Evolutionary conservation across 768 basidiomycete species (phyloP).

Genomic region (Cyclocybe aegerita): DNA sequence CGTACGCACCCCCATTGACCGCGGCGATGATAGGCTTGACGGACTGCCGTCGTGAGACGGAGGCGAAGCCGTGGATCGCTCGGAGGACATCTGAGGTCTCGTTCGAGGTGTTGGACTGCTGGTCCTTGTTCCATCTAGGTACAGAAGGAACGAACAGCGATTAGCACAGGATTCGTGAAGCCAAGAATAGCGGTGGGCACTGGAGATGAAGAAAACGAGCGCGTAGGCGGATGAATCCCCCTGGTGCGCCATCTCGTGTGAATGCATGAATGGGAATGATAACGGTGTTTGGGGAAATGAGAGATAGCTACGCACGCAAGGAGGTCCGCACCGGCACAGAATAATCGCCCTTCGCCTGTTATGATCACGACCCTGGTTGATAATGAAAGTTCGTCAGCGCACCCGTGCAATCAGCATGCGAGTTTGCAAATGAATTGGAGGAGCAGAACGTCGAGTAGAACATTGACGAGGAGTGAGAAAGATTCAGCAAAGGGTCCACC

Average conservation of each 20-base stretch:
- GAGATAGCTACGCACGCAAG: slow-evolving; percentile 50
- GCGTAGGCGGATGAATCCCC: no score
- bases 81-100: slow-evolving; percentile 42
- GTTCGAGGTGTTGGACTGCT: slow-evolving; percentile 39
- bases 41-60: slow-evolving; percentile 66
- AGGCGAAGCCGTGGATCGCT: slow-evolving; percentile 64
- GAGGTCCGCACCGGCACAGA: slow-evolving; percentile 82
- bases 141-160: background rate
- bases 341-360: slow-evolving; percentile 70
- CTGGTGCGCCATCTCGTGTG: no score
- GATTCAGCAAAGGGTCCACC: no score
- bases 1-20: slow-evolving; percentile 71
- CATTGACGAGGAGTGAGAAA: no score
- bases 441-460: no score
- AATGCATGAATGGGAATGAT: background rate
- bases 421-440: background rate
- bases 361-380: slow-evolving; percentile 65
- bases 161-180: background rate
- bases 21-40: slow-evolving; percentile 80
- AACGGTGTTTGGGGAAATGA: slow-evolving; percentile 1
- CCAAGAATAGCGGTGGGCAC: no score
- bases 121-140: slow-evolving; percentile 60
- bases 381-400: background rate
- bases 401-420: background rate
- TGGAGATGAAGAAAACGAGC: no score